Evolutionary conservation across 352 stramenopile species (phyloP).

Genomic region (Phytopythium vexans): DNA sequence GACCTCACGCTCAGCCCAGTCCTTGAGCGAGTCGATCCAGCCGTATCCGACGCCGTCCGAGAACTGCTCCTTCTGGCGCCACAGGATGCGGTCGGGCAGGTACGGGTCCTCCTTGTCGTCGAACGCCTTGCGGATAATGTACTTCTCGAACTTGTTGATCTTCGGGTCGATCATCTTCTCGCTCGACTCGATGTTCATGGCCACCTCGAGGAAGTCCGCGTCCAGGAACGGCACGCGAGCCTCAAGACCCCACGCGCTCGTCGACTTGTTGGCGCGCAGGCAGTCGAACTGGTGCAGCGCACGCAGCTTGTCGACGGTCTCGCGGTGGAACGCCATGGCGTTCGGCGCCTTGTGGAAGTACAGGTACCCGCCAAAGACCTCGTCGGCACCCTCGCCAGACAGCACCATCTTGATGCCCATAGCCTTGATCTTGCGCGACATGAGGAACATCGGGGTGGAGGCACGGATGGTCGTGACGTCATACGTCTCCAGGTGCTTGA

Average conservation of each 20-base stretch:
- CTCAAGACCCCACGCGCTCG: conserved; percentile 97
- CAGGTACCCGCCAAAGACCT: conserved; percentile 98
- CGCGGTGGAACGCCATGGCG: conserved; percentile 88
- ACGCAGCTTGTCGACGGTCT: conserved; percentile 95
- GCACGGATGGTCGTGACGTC: conserved; percentile 98
- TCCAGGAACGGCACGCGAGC: conserved; percentile 98
- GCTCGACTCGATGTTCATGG: conserved; percentile 97
- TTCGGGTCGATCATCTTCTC: conserved; percentile 97
- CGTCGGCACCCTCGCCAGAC: conserved; percentile 96
- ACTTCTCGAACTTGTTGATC: conserved; percentile 97
- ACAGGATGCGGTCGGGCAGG: conserved; percentile 97
- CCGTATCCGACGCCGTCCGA: conserved; percentile 99
- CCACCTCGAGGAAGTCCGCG: conserved; percentile 96
- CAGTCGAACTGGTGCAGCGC: conserved; percentile 98
- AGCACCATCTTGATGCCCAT: conserved; percentile 99
- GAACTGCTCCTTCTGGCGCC: conserved; percentile 99
- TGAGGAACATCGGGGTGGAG: conserved; percentile 99
- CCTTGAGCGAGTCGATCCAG: conserved; percentile 98
- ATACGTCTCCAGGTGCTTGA: conserved; percentile 98
- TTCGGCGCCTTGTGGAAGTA: conserved; percentile 99
- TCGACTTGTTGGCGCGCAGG: conserved; percentile 98
- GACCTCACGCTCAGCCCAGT: conserved; percentile 92
- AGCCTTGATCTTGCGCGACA: conserved; percentile 99
- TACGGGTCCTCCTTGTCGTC: conserved; percentile 97
- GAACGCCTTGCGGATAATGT: conserved; percentile 98